These are phyloP conservation scores for Phytophthora cryptogea DNA, from an alignment of 352 stramenopile genomes.

Conservation along the genomic window DNA sequence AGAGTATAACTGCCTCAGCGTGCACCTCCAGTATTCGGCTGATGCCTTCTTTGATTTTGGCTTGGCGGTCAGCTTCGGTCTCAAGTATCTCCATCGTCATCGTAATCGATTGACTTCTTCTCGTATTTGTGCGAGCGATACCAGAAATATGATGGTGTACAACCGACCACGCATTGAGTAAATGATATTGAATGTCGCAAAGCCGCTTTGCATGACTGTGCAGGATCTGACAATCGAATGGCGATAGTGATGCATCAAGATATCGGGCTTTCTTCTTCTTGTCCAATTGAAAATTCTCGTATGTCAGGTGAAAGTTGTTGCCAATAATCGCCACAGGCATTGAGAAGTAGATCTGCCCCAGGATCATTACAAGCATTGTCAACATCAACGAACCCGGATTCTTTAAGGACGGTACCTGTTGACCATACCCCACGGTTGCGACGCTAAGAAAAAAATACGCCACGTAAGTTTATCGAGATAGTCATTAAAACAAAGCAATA, in stretches of 20 bases:
- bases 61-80: constrained; percentile 37
- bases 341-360: constrained; percentile 78
- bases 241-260: constrained; percentile 51
- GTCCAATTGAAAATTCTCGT: constrained; percentile 64
- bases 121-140: constrained; percentile 29
- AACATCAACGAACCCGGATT: constrained; percentile 58
- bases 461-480: background rate
- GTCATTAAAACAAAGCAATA: background rate
- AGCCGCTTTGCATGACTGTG: constrained; percentile 55
- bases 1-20: constrained; percentile 31
- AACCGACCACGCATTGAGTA: constrained; percentile 51
- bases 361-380: constrained; percentile 71
- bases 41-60: constrained; percentile 55
- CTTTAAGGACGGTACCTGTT: constrained; percentile 60
- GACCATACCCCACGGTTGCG: constrained; percentile 77
- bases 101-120: constrained; percentile 16
- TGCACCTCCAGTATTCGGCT: constrained; percentile 46
- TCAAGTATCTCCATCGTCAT: constrained; percentile 33
- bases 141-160: constrained; percentile 51
- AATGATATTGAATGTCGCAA: constrained; percentile 66
- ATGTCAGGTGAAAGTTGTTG: constrained; percentile 69
- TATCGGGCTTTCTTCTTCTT: constrained; percentile 56
- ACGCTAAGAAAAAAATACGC: constrained; percentile 39
- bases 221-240: constrained; percentile 55
- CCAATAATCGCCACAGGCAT: constrained; percentile 83